Evolutionary conservation across 495 filamentous ascomycete genomes (phyloP), one percentile per base, ranked within the genome.

Genomic region (Aspergillus ostianus): DNA sequence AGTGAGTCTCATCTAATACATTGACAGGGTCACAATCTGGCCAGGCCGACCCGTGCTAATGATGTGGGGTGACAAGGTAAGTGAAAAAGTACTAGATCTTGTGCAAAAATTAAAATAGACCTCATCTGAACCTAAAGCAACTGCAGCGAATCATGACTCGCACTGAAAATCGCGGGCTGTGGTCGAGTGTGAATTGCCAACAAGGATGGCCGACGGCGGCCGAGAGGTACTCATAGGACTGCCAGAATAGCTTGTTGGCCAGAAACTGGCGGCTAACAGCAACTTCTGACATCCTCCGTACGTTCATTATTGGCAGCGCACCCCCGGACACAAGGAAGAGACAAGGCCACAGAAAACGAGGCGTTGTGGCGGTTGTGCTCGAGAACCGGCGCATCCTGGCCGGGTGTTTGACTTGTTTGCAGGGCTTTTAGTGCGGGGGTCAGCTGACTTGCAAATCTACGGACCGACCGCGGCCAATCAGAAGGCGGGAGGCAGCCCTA

Each of bases 391-490:
- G 36, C 9, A 15, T 41, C 36, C 29, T 13, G 36, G 36, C 36
- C 13, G 36, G 10, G 12, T 41, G 36, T 41, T 41, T 41, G 36
- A 4, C 13, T 15, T 41, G 36, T 41, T 41, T 41, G 36, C 36
- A 41, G 36, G 10, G 5, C 9, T 15, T 41, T 7, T 15, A 17
- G 10, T 13, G 10, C 36, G 36, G 12, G 7, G 36, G 36, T 41
- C 36, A 41, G 36, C 12, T 41, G 36, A 41, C 36, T 10, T 41
- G 36, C 36, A 1, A 15, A 12, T 41, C 36, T 4, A 13, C 13
- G 36, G 36, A 13, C 10, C 36, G 26, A 13, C 23, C 44, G 27
- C 47, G 56, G 3, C 58, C 58, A 61, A 61, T 61, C 52, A 61
- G 6, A 45, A 32, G 18, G 32, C 53, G 15, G 47, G 19, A 51